Evolutionary conservation across 2,329 filamentous ascomycete species (phyloP), one percentile per base, ranked within the genome.

Genomic region (Davidsoniella eucalypti): DNA sequence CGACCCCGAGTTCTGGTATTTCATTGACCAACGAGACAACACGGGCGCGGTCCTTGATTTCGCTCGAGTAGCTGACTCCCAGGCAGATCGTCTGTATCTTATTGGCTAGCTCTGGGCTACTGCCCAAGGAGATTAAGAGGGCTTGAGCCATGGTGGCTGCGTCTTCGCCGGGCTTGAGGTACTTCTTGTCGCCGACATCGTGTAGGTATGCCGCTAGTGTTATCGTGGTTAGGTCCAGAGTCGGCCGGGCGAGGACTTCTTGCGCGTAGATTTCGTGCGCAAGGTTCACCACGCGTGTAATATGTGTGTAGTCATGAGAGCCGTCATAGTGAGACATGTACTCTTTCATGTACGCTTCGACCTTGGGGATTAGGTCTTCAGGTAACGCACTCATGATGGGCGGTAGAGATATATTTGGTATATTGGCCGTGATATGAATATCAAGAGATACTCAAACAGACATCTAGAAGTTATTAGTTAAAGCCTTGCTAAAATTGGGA

Each of bases 111-210:
- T 65, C 62, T 2, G 67, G 59, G 0, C 69, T 61, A 8, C 77
- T 79, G 23, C 81, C 79, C 23, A 73, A 65, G 16, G 69, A 68
- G 12, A 69, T 55, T 1, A 87, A 71, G 5, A 81, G 62, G 25
- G 69, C 63, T 14, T 66, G 63, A 29, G 84, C 69, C 54, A 78
- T 65, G 12, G 72, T 76, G 2, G 73, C 68, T 3, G 68, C 60
- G 59, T 81, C 73, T 56, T 80, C 69, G 50, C 70, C 72, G 1
- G 73, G 67, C 50, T 68, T 59, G 14, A 80, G 63, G 63, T 94
- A 94, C 66, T 94, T 94, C 63, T 75, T 79, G 66, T 94, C 88
- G 54, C 84, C 86, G 16, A 94, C 80, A 58, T 94, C 88, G 66
- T 94, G 88, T n/a, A 90, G 73, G 4, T 88, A 71, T 1, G 84